phyloP scores from a whole-genome alignment of 164 flowering plant species.

The Buxus sempervirens region DNA sequence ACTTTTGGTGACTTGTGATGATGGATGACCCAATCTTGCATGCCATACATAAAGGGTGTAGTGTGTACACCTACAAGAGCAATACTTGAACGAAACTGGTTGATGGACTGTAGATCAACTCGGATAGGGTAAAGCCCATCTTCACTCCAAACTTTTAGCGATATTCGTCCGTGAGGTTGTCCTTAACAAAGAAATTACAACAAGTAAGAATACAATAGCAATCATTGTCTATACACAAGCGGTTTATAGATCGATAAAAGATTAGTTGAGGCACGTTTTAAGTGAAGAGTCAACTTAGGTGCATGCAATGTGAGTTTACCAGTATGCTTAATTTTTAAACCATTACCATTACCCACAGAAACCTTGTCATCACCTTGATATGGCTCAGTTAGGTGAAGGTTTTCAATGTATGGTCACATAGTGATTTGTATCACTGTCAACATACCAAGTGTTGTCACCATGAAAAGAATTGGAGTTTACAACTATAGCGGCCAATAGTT shows the following conservation, averaged over 20 bases:
- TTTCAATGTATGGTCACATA: neutral
- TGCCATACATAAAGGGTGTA: slow-evolving; percentile 5
- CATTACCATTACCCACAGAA: slow-evolving; percentile 8
- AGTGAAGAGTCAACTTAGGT: neutral
- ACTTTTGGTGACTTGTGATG: neutral
- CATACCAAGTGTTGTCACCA: neutral
- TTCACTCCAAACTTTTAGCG: slow-evolving; percentile 5
- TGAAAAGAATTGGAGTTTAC: neutral
- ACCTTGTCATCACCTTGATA: slow-evolving; percentile 1
- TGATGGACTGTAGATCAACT: neutral
- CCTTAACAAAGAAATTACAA: slow-evolving; percentile 1
- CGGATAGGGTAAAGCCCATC: neutral
- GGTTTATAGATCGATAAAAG: slow-evolving; percentile 2
- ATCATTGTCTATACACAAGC: slow-evolving; percentile 1
- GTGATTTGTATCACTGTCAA: no score
- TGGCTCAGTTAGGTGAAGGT: neutral
- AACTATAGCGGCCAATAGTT: neutral
- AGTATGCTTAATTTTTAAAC: slow-evolving; percentile 3
- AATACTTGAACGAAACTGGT: neutral
- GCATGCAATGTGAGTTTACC: neutral
- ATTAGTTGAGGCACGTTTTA: neutral
- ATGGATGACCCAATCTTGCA: slow-evolving; percentile 5
- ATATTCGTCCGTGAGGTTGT: slow-evolving; percentile 1
- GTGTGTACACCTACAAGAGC: neutral
- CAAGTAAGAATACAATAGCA: slow-evolving; percentile 4